Evolutionary conservation across 805 yeast genomes (phyloP).

Genomic region (Zygosaccharomyces gambellarensis): DNA sequence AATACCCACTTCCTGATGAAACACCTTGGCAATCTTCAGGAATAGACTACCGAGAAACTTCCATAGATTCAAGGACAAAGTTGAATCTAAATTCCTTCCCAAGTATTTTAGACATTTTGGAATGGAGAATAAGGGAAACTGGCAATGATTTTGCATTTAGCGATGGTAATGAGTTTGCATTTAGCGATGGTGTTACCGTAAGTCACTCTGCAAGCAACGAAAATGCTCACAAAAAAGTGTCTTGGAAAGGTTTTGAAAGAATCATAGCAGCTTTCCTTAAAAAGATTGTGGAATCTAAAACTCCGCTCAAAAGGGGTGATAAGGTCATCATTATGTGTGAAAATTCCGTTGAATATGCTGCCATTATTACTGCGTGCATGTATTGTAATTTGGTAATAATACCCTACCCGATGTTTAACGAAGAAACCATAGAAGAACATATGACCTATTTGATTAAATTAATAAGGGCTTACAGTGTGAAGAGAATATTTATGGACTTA

Average conservation of each 20-base stretch:
- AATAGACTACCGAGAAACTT: slow-evolving; percentile 68
- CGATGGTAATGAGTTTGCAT: slow-evolving; percentile 60
- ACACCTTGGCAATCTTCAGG: slow-evolving; percentile 64
- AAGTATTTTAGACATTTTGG: slow-evolving; percentile 66
- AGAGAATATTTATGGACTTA: slow-evolving; percentile 68
- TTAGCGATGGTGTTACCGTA: slow-evolving; percentile 39
- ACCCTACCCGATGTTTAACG: slow-evolving; percentile 71
- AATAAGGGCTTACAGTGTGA: slow-evolving; percentile 64
- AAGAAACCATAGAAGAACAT: slow-evolving; percentile 67
- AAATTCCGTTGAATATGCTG: slow-evolving; percentile 77
- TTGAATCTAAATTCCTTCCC: slow-evolving; percentile 70
- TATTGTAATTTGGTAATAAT: slow-evolving; percentile 59
- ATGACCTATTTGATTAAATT: slow-evolving; percentile 59
- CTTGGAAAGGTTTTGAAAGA: slow-evolving; percentile 81
- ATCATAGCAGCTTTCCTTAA: slow-evolving; percentile 70
- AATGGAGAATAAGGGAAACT: slow-evolving; percentile 68
- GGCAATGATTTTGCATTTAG: slow-evolving; percentile 78
- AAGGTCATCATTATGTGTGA: slow-evolving; percentile 78
- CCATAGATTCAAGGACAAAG: slow-evolving; percentile 72
- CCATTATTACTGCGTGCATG: slow-evolving; percentile 83
- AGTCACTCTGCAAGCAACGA: slow-evolving; percentile 31
- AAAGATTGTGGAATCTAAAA: slow-evolving; percentile 62
- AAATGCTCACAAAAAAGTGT: slow-evolving; percentile 46
- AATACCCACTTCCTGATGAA: slow-evolving; percentile 1
- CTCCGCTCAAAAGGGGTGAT: slow-evolving; percentile 60